Base-by-base conservation (phyloP, 768 basidiomycete genomes). In the Trametes coccinea region DNA sequence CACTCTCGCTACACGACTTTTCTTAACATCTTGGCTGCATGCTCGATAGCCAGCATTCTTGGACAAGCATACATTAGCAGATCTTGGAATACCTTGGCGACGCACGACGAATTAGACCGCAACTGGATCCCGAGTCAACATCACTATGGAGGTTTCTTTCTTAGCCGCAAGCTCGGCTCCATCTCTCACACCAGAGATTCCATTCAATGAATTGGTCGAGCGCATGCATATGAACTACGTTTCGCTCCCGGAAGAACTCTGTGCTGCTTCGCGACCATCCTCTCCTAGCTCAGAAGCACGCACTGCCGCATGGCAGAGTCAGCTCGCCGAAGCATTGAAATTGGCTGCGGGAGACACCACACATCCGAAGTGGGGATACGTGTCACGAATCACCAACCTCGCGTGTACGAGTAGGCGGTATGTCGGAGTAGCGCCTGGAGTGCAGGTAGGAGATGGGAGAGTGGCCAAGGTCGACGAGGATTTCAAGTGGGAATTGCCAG, bases 331-430 rank as follows among this genome's bases (percentile, higher is more conserved):
- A 16, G 75, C 79, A 2, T 69, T 80, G 22, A 54, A 70, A 2
- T 61, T 71, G 22, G 74, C 80, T 6, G 71, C 70, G 22, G 73
- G 75, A 13, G 76, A 81, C 51, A 71, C 80, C 4, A 70, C 78
- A 0, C 73, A 77, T 46, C 80, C 80, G 34, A 80, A 79, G 62
- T 85, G 84, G 84, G 72, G 74, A 0, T 68, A 76, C 29, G 61
- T 84, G 1, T 72, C 72, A 13, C 73, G 75, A 41, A 62, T 78
- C 39, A 66, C 83, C 57, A 77, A 73, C 55, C 69, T 82, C 59
- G 75, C 75, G 5, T 74, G 75, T 40, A 76, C 80, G 6, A 74
- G 76, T 56, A 14, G 73, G 73, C 37, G 71, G 67, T 68, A 72
- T 71, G 48, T 76, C 69, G 72, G 67, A 3, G 57, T 62, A 11